Evolutionary conservation across 2,329 filamentous ascomycete species (phyloP), one percentile per base, ranked within the genome.

Genomic region (Cytospora leucostoma): DNA sequence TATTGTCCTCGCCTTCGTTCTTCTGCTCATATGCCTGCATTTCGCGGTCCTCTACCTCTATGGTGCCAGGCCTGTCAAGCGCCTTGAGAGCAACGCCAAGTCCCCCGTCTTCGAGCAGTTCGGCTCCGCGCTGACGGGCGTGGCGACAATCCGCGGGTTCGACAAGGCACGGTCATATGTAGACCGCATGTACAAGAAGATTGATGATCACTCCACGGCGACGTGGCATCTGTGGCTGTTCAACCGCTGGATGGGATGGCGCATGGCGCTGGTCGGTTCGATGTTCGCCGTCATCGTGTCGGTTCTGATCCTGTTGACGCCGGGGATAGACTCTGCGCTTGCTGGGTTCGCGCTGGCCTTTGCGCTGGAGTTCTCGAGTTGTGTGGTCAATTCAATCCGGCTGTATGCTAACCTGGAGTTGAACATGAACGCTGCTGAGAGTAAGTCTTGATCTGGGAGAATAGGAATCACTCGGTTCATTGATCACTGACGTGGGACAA

Each of bases 21-120:
- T 93, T 1, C 76, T 92, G 1, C 66, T 76, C 0, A 73, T 88
- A 11, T 88, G 84, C 66, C 71, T 84, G n/a, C 74, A 83, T 65
- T 83, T 87, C 61, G 88, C 86, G 1, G 70, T 80, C 3, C 78
- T 78, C 40, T 95, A 91, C 70, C 80, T 95, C 7, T 76, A 82
- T n/a, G 90, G 84, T 1, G 90, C 90, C 0, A 82, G 91, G 47
- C 90, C 92, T 37, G 82, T 90, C 65, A 94, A 93, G 76, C 82
- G 91, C 6, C 82, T 94, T 1, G 91, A 94, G 73, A 91, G 88
- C 67, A 91, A 84, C 3, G 84, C 86, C 61, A 93, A 92, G 74
- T 91, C 88, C 0, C 91, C 91, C 0, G 86, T 94, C 1, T 93
- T 92, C 69, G 91, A 94, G 72, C 87, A 91, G 66, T 93, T 94